Percentiles rank a stretch among this genome's conserved stretches.
Conservation (phyloP, 768 basidiomycete species). For the Tylopilus intermedius region DNA sequence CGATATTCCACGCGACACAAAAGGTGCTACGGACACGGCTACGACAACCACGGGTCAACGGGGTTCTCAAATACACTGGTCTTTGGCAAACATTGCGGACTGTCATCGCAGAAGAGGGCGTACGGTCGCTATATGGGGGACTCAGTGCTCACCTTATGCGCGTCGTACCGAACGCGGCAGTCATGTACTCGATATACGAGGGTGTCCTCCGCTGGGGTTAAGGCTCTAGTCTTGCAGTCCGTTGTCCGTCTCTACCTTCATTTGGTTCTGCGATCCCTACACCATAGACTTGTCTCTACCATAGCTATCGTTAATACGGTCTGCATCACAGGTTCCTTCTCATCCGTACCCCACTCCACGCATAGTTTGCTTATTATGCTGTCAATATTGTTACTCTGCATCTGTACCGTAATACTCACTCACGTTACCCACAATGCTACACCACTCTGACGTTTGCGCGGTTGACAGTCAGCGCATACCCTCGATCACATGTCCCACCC, state of each 20-base stretch:
- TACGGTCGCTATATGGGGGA: constrained; percentile 81
- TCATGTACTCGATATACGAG: constrained; percentile 97
- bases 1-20: background rate
- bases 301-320: constrained; percentile 11
- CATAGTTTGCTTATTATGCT: constrained; percentile 15
- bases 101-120: constrained; percentile 87
- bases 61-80: constrained; percentile 79
- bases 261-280: background rate
- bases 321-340: background rate
- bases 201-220: constrained; percentile 61
- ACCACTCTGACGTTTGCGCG: constrained; percentile 20
- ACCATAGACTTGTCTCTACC: constrained; percentile 16
- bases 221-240: background rate
- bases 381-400: constrained; percentile 9
- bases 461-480: constrained; percentile 5
- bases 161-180: constrained; percentile 93
- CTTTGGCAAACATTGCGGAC: constrained; percentile 79
- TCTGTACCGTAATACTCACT: constrained; percentile 20
- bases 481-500: constrained; percentile 48
- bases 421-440: constrained; percentile 21
- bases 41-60: constrained; percentile 79
- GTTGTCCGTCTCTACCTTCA: background rate
- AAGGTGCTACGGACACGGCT: constrained; percentile 90
- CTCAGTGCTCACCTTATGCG: constrained; percentile 93
- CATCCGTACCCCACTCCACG: constrained; percentile 8